Percentiles rank a stretch among this genome's conserved stretches.
These are phyloP conservation scores for Aspergillus nidulans DNA, from an alignment of 495 filamentous ascomycete genomes.

Conservation along the genomic window DNA sequence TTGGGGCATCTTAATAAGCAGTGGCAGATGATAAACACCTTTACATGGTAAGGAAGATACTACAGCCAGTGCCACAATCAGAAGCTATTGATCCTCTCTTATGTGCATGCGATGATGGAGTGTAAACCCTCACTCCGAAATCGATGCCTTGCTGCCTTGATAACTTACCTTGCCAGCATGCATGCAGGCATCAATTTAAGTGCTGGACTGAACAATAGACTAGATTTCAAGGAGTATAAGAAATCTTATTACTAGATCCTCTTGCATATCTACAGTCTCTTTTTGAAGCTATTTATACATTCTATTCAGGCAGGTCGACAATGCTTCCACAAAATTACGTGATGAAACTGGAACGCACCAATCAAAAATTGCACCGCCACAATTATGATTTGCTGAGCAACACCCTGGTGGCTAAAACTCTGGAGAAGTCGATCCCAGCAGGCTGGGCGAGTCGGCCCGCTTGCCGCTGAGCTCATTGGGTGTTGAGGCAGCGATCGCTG, in stretches of 20 bases:
- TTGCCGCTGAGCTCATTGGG: constrained; percentile 9
- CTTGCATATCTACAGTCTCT: too few relatives aligned
- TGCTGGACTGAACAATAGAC: background rate
- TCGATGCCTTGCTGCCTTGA: background rate
- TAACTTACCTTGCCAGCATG: background rate
- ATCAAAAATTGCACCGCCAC: background rate
- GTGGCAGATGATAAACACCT: too few relatives aligned
- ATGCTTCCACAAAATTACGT: background rate
- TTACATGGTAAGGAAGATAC: too few relatives aligned
- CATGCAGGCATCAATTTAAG: background rate
- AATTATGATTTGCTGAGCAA: background rate
- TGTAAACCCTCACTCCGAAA: too few relatives aligned
- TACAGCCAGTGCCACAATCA: too few relatives aligned
- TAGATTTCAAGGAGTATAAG: background rate
- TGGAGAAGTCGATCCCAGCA: background rate
- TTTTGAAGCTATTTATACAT: too few relatives aligned
- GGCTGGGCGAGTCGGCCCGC: constrained; percentile 1
- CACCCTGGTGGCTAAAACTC: background rate
- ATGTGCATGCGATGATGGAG: too few relatives aligned
- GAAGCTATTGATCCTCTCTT: too few relatives aligned
- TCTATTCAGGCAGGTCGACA: too few relatives aligned
- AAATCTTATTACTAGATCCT: background rate
- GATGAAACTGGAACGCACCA: background rate
- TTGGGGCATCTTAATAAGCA: too few relatives aligned
- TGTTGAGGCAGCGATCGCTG: constrained; percentile 17